Evolutionary conservation across 768 basidiomycete genomes (phyloP).

Genomic region (Trametes meyenii): DNA sequence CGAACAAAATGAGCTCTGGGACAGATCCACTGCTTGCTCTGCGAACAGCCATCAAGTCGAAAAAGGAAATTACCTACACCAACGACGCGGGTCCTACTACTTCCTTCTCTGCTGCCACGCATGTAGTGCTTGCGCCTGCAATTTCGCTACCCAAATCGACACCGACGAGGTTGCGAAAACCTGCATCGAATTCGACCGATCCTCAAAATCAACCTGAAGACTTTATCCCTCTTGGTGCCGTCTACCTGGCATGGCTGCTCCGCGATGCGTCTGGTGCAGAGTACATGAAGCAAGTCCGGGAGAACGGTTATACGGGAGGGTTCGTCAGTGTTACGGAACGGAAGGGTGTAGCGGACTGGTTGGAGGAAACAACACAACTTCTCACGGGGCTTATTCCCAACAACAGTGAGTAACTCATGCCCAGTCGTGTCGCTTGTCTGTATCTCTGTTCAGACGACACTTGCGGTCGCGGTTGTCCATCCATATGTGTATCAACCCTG

Average conservation of each 20-base stretch:
- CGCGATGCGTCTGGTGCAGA: constrained; percentile 76
- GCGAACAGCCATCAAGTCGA: constrained; percentile 62
- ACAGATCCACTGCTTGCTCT: constrained; percentile 60
- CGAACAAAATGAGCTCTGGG: constrained; percentile 9
- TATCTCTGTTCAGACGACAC: too few species aligned
- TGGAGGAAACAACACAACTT: constrained; percentile 57
- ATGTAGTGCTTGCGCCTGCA: constrained; percentile 59
- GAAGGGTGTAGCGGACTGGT: constrained; percentile 83
- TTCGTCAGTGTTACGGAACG: constrained; percentile 89
- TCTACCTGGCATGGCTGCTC: constrained; percentile 84
- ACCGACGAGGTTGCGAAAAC: constrained; percentile 79
- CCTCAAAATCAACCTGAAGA: constrained; percentile 47
- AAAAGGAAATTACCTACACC: constrained; percentile 52
- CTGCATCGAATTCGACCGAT: constrained; percentile 47
- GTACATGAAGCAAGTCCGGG: constrained; percentile 86
- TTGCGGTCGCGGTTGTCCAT: not conserved
- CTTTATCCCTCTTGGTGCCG: constrained; percentile 77
- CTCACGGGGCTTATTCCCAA: constrained; percentile 8
- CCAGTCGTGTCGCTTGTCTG: too few species aligned
- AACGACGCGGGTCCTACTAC: constrained; percentile 42
- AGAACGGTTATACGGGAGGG: constrained; percentile 69
- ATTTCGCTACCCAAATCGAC: constrained; percentile 68
- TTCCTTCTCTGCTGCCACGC: constrained; percentile 60
- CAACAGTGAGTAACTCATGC: constrained; percentile 3
- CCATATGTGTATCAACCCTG: not conserved